Evolutionary conservation across 192 early-diverging fungal genomes (phyloP).

Genomic region (Coemansia umbellata): DNA sequence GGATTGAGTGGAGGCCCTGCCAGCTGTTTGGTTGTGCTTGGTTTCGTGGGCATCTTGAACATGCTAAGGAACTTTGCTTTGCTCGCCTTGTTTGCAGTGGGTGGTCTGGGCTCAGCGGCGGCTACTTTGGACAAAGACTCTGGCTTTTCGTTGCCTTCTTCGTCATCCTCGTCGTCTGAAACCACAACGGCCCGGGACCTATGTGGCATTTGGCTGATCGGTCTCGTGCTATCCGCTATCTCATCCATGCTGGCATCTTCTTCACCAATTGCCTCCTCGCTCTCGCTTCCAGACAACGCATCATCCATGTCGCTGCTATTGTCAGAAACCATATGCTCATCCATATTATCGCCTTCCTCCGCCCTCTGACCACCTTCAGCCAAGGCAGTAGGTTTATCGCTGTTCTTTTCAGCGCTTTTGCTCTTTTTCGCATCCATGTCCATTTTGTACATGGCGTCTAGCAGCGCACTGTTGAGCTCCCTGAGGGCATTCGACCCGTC

Average conservation of each 20-base stretch:
- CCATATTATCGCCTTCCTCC: not conserved
- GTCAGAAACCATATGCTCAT: not conserved
- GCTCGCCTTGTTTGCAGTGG: not conserved
- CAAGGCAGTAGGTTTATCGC: not conserved
- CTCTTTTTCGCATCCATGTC: conserved; percentile 1
- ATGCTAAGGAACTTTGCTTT: conserved; percentile 41
- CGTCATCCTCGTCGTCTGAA: conserved; percentile 29
- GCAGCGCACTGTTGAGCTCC: conserved; percentile 31
- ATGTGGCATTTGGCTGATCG: too few species aligned
- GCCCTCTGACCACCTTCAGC: not conserved
- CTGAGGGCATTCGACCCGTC: conserved; percentile 22
- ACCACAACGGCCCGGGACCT: not conserved
- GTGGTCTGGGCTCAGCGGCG: not conserved
- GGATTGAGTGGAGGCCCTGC: not conserved
- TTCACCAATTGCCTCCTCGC: not conserved
- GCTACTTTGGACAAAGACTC: too few species aligned
- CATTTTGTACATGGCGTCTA: conserved; percentile 24
- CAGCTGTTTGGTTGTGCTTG: not conserved
- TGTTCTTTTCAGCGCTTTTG: not conserved
- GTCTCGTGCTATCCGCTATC: too few species aligned
- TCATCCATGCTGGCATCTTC: not conserved
- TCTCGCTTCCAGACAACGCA: not conserved
- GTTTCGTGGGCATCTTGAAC: conserved; percentile 38
- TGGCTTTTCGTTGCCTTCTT: not conserved
- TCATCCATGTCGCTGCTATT: not conserved